Percentiles rank a stretch among this genome's conserved stretches.
Evolutionary conservation across 441 rosid species (phyloP).

Genomic region (Viola pubescens): DNA sequence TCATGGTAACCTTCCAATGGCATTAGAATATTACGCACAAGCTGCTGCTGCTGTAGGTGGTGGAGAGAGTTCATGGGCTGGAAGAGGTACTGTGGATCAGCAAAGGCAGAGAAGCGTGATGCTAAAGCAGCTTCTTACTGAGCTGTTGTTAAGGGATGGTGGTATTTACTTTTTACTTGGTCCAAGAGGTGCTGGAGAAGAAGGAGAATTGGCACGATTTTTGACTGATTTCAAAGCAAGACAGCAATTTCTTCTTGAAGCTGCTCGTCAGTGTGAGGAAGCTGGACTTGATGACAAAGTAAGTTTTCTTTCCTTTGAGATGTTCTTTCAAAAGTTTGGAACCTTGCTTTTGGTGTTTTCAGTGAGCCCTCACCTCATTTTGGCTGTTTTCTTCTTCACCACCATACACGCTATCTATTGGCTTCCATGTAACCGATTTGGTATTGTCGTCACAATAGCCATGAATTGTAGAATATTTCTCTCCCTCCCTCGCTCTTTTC

Average conservation of each 20-base stretch:
- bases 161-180: constrained; percentile 78
- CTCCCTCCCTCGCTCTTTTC: too few relatives aligned
- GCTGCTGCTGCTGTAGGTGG: constrained; percentile 96
- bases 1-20: constrained; percentile 59
- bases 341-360: constrained; percentile 3
- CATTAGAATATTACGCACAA: constrained; percentile 91
- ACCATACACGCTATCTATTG: not conserved
- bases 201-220: constrained; percentile 79
- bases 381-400: not conserved
- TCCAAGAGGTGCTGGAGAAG: constrained; percentile 78
- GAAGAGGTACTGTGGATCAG: constrained; percentile 74
- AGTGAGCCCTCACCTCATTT: not conserved
- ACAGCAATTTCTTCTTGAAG: constrained; percentile 80
- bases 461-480: too few relatives aligned
- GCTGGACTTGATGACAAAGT: constrained; percentile 87
- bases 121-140: constrained; percentile 88
- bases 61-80: constrained; percentile 77
- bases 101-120: constrained; percentile 79
- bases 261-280: constrained; percentile 78
- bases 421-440: not conserved
- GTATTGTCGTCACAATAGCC: too few relatives aligned
- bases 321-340: not conserved
- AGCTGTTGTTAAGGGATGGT: constrained; percentile 76
- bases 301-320: constrained; percentile 18
- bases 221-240: constrained; percentile 49